phyloP scores from a whole-genome alignment of 352 stramenopile genomes.

The Globisporangium echinulatum region DNA sequence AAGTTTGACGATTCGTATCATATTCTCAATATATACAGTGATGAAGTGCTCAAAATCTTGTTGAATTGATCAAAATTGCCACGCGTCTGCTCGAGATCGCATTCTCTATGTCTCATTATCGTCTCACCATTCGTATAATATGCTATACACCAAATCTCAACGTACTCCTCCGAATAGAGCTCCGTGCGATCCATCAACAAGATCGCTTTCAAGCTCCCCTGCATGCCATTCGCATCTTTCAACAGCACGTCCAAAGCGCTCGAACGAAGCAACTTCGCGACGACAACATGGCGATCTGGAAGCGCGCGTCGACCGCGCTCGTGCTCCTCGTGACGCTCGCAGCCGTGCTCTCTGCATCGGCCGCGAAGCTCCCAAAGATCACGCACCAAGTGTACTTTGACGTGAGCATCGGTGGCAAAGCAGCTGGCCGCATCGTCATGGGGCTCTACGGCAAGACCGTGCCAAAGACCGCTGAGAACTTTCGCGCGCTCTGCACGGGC shows the following conservation, averaged over 20 bases:
- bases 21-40: no score
- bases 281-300: conserved; percentile 47
- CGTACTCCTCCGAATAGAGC: no score
- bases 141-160: no score
- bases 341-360: conserved; percentile 16
- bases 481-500: conserved; percentile 47
- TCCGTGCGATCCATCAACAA: no score
- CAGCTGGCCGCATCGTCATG: conserved; percentile 80
- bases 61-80: no score
- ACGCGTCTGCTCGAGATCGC: no score
- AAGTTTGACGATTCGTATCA: no score
- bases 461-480: conserved; percentile 60
- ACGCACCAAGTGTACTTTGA: conserved; percentile 96
- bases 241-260: not conserved
- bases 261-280: not conserved
- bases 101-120: no score
- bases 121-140: no score
- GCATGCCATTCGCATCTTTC: not conserved
- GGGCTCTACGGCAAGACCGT: conserved; percentile 79
- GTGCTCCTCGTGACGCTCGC: conserved; percentile 31
- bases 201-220: no score
- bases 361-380: conserved; percentile 58
- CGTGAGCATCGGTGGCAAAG: conserved; percentile 90
- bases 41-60: no score
- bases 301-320: conserved; percentile 24